Conservation (phyloP, 257 asterid species). For the Solanum virginianum region DNA sequence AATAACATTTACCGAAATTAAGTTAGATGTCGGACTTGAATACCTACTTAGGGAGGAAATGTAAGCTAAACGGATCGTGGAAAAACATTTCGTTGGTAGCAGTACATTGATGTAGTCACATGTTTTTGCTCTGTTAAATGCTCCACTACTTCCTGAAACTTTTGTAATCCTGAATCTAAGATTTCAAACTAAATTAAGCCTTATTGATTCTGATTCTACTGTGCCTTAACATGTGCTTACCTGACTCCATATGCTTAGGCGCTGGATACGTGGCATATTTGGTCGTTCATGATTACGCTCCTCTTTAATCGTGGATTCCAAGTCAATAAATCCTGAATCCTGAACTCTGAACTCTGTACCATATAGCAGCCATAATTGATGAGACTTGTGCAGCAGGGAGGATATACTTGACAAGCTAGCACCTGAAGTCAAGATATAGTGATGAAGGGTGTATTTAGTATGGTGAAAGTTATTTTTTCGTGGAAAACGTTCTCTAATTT, state of each 20-base stretch:
- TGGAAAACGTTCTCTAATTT: neutral
- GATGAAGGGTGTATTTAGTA: neutral
- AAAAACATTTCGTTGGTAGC: neutral
- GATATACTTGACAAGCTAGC: neutral
- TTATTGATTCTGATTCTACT: neutral
- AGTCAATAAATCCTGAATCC: neutral
- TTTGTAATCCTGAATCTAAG: neutral
- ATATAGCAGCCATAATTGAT: neutral
- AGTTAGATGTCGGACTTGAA: neutral
- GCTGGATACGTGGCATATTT: slow-evolving; percentile 72
- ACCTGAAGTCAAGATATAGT: neutral
- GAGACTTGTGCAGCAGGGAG: neutral
- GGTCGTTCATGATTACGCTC: slow-evolving; percentile 14
- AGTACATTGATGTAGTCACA: neutral
- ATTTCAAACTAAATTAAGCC: neutral
- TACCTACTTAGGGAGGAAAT: neutral
- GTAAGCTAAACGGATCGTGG: neutral
- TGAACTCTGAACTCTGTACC: neutral
- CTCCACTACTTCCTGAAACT: neutral
- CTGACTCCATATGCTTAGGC: slow-evolving; percentile 27
- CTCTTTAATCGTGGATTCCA: neutral
- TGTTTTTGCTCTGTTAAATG: neutral
- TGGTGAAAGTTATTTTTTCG: neutral
- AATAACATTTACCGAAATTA: neutral
- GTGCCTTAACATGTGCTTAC: neutral